Conservation (phyloP, 1,284 basidiomycete species). For the Ganoderma leucocontextum region DNA sequence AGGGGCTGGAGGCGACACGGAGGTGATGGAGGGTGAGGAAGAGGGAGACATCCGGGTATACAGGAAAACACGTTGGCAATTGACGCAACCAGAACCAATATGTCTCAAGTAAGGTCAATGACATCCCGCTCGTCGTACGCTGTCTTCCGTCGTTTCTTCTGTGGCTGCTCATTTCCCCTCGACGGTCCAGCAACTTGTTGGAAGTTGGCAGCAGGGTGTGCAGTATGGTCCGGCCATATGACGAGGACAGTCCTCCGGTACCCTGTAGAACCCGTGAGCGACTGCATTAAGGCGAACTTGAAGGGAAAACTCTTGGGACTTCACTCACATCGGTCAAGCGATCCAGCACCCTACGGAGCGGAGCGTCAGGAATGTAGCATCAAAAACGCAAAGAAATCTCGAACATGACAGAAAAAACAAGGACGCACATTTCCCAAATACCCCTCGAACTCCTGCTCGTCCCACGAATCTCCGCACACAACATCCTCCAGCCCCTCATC, state of each 20-base stretch:
- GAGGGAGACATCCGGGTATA: background rate
- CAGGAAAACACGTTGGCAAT: background rate
- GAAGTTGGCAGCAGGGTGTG: too few species aligned
- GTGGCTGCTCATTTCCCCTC: too few species aligned
- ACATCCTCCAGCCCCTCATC: too few species aligned
- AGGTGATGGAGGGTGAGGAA: background rate
- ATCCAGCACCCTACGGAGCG: background rate
- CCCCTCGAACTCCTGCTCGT: background rate
- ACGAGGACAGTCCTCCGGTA: background rate
- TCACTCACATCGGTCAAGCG: background rate
- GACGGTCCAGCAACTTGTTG: too few species aligned
- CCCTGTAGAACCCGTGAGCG: background rate
- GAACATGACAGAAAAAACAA: background rate
- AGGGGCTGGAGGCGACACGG: background rate
- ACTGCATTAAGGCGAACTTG: background rate
- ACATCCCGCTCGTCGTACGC: too few species aligned
- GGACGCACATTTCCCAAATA: background rate
- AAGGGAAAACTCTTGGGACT: background rate
- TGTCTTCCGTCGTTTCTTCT: too few species aligned
- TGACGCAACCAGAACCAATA: constrained; percentile 19
- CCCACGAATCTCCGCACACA: background rate
- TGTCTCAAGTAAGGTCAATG: constrained; percentile 6
- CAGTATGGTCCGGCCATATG: background rate
- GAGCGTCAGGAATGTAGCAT: background rate
- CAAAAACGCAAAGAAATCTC: too few species aligned